A percentile compares a stretch with the other conserved stretches of the same genome.
These are phyloP conservation scores for Fusarium dimerum DNA, from an alignment of 2,329 filamentous ascomycete species.

Conservation along the genomic window DNA sequence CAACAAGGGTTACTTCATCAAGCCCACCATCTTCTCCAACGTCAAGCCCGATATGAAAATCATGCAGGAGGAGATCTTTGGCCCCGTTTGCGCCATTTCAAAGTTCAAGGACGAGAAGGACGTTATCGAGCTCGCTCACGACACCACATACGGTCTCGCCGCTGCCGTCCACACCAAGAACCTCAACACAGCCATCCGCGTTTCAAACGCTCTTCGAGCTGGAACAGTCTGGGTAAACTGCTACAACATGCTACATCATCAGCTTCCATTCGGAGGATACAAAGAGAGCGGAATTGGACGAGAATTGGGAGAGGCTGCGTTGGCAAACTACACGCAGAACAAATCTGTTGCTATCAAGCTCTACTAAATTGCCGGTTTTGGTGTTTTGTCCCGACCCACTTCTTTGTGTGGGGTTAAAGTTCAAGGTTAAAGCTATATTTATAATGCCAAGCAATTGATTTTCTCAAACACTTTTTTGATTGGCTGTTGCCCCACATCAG, in stretches of 20 bases:
- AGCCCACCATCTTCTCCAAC: conserved; percentile 87
- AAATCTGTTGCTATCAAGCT: conserved; percentile 63
- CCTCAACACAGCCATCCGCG: conserved; percentile 79
- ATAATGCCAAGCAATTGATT: no score
- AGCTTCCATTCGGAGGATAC: conserved; percentile 71
- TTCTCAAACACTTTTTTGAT: no score
- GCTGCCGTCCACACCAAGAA: conserved; percentile 81
- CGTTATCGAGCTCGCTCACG: conserved; percentile 73
- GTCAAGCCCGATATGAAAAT: conserved; percentile 86
- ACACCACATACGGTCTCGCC: conserved; percentile 78
- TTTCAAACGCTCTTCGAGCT: conserved; percentile 73
- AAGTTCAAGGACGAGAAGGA: conserved; percentile 87
- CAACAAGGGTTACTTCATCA: conserved; percentile 82
- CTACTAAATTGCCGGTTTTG: conserved; percentile 6
- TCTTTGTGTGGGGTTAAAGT: no score
- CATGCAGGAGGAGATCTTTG: conserved; percentile 90
- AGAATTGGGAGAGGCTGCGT: conserved; percentile 69
- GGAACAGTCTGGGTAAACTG: conserved; percentile 64
- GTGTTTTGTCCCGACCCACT: no score
- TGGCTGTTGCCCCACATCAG: no score
- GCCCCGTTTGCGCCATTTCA: conserved; percentile 79
- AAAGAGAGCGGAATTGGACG: conserved; percentile 79
- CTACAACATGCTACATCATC: conserved; percentile 72
- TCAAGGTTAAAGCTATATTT: no score
- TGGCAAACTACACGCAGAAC: conserved; percentile 68